These are phyloP conservation scores for Leccinum ochraceum DNA, from an alignment of 768 basidiomycete species.

Conservation along the genomic window DNA sequence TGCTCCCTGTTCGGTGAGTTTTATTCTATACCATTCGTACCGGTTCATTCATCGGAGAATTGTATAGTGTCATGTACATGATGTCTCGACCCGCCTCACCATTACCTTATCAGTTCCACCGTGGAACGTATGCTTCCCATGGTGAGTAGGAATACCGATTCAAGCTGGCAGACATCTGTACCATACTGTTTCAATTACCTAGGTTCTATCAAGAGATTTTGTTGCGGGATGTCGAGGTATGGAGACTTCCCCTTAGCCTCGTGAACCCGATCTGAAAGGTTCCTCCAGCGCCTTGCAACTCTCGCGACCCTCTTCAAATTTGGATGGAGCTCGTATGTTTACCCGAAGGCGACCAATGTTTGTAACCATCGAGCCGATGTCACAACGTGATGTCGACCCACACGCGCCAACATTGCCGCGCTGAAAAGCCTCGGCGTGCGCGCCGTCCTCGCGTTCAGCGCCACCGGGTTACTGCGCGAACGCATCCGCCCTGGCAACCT, in stretches of 20 bases:
- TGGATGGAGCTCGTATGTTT: conserved; percentile 54
- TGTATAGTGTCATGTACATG: conserved; percentile 40
- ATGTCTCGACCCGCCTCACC: not conserved
- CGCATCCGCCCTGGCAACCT: conserved; percentile 92
- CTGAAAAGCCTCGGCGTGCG: conserved; percentile 90
- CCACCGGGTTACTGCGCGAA: conserved; percentile 92
- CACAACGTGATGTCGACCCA: conserved; percentile 30
- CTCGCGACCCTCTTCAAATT: conserved; percentile 67
- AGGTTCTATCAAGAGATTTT: conserved; percentile 96
- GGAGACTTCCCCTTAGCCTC: not conserved
- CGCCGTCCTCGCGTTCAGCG: conserved; percentile 90
- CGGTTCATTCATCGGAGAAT: conserved; percentile 38
- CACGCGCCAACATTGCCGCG: conserved; percentile 92
- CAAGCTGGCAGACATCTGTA: not conserved
- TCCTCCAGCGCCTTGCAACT: conserved; percentile 67
- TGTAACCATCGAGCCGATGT: too few species aligned
- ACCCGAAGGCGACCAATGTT: conserved; percentile 63
- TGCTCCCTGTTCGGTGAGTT: conserved; percentile 81
- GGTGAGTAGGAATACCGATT: conserved; percentile 41
- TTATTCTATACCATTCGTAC: conserved; percentile 2
- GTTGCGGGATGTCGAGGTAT: conserved; percentile 85
- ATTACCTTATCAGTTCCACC: conserved; percentile 62
- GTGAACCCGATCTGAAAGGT: conserved; percentile 1
- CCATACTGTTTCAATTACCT: not conserved
- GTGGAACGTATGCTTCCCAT: conserved; percentile 95